A percentile compares a stretch with the other conserved stretches of the same genome.
These are phyloP conservation scores for Eragrostis curvula DNA, from an alignment of 176 grass and related monocot genomes.

Conservation along the genomic window DNA sequence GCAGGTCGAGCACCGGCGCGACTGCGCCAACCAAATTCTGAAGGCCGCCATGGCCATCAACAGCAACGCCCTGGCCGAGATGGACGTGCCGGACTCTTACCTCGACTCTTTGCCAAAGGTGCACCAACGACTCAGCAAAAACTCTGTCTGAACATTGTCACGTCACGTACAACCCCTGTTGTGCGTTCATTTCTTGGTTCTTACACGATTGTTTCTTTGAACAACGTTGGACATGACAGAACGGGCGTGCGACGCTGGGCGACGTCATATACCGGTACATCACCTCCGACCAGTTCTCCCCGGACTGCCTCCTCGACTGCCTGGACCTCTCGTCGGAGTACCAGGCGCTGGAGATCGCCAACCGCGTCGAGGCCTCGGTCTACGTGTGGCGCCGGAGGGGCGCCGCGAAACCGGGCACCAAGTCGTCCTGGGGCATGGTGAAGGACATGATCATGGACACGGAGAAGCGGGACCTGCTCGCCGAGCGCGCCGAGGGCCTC, in stretches of 20 bases:
- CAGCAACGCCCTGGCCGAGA: slow-evolving; percentile 81
- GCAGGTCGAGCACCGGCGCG: slow-evolving; percentile 81
- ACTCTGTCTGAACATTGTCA: not conserved
- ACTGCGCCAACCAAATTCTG: slow-evolving; percentile 80
- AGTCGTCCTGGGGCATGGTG: slow-evolving; percentile 64
- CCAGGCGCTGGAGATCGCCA: slow-evolving; percentile 69
- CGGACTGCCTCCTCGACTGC: slow-evolving; percentile 71
- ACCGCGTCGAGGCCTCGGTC: slow-evolving; percentile 72
- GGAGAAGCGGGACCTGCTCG: slow-evolving; percentile 65
- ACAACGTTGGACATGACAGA: slow-evolving; percentile 52
- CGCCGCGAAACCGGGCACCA: slow-evolving; percentile 23
- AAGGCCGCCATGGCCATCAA: slow-evolving; percentile 97
- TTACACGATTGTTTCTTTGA: not conserved
- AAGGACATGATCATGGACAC: slow-evolving; percentile 77
- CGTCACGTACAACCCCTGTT: not conserved
- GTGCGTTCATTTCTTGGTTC: not conserved
- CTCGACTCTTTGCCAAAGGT: slow-evolving; percentile 87
- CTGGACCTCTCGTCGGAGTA: slow-evolving; percentile 79
- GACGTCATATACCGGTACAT: slow-evolving; percentile 73
- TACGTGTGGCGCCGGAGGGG: slow-evolving; percentile 68
- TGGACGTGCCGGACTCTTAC: slow-evolving; percentile 89
- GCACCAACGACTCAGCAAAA: not conserved
- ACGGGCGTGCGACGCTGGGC: slow-evolving; percentile 61
- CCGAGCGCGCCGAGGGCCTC: slow-evolving; percentile 68
- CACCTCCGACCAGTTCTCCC: slow-evolving; percentile 69